These are phyloP conservation scores for Candida sojae DNA, from an alignment of 1,139 yeast species.

Conservation along the genomic window DNA sequence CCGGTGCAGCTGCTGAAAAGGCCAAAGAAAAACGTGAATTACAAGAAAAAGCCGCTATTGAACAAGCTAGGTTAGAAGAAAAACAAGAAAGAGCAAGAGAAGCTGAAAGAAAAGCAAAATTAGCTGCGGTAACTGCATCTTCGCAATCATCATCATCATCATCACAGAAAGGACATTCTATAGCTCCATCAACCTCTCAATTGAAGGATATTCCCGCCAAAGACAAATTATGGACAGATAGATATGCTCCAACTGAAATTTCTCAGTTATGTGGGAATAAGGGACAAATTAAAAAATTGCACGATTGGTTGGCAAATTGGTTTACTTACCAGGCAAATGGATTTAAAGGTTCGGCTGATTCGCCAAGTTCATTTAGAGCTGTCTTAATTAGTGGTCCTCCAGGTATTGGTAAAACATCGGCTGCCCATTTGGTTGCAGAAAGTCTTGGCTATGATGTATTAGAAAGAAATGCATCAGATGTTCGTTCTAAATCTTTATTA, in stretches of 20 bases:
- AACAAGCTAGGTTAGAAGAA: slow-evolving; percentile 35
- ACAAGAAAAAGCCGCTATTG: slow-evolving; percentile 61
- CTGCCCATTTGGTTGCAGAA: slow-evolving; percentile 73
- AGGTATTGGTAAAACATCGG: slow-evolving; percentile 80
- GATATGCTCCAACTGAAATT: slow-evolving; percentile 79
- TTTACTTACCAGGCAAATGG: slow-evolving; percentile 54
- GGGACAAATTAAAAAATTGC: slow-evolving; percentile 64
- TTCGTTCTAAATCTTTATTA: slow-evolving; percentile 77
- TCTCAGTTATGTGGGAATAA: slow-evolving; percentile 91
- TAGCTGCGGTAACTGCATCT: background rate
- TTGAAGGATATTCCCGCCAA: slow-evolving; percentile 36
- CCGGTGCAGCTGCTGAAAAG: slow-evolving; percentile 70
- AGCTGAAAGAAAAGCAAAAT: slow-evolving; percentile 18
- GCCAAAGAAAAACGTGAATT: slow-evolving; percentile 69
- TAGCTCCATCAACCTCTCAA: slow-evolving; percentile 1
- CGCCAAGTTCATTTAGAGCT: slow-evolving; percentile 71
- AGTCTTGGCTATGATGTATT: slow-evolving; percentile 69
- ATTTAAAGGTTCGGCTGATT: slow-evolving; percentile 58
- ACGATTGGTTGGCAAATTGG: slow-evolving; percentile 82
- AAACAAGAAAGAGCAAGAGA: slow-evolving; percentile 17
- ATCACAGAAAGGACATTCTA: background rate
- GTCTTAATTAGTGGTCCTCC: slow-evolving; percentile 86
- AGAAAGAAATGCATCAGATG: slow-evolving; percentile 86
- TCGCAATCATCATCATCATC: background rate
- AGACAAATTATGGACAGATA: slow-evolving; percentile 86